Evolutionary conservation across 768 basidiomycete genomes (phyloP).

Genomic region (Leccinum variicolor): DNA sequence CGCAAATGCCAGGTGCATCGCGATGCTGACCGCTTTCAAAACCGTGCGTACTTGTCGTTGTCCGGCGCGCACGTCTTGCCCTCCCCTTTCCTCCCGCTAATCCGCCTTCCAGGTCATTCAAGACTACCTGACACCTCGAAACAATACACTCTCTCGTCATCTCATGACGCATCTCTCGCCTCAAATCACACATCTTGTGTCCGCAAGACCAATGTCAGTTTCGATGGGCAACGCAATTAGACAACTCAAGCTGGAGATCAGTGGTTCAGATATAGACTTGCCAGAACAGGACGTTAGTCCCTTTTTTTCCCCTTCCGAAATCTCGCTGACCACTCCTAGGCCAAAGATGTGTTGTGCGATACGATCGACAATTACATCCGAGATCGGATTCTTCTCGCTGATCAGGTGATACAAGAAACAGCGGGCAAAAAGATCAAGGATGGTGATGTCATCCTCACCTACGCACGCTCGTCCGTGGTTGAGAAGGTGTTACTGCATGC

Average conservation of each 20-base stretch:
- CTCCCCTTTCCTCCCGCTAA: slow-evolving; percentile 2
- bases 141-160: slow-evolving; percentile 86
- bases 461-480: slow-evolving; percentile 94
- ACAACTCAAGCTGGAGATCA: slow-evolving; percentile 94
- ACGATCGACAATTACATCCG: slow-evolving; percentile 93
- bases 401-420: slow-evolving; percentile 86
- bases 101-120: slow-evolving; percentile 67
- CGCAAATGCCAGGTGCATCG: slow-evolving; percentile 93
- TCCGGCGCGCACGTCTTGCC: not conserved
- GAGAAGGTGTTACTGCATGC: slow-evolving; percentile 85
- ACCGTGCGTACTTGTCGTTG: slow-evolving; percentile 51
- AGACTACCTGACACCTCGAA: slow-evolving; percentile 83
- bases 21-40: slow-evolving; percentile 88
- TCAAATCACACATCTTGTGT: slow-evolving; percentile 87
- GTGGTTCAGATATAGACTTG: slow-evolving; percentile 86
- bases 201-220: slow-evolving; percentile 85
- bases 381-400: slow-evolving; percentile 90
- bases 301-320: not conserved
- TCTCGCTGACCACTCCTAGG: slow-evolving; percentile 44
- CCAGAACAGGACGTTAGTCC: slow-evolving; percentile 88
- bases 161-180: slow-evolving; percentile 89
- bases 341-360: slow-evolving; percentile 77
- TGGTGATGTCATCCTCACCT: slow-evolving; percentile 90
- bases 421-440: slow-evolving; percentile 93
- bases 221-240: slow-evolving; percentile 95